Evolutionary conservation across 1,139 yeast species (phyloP).

Genomic region (Spathaspora sp.): DNA sequence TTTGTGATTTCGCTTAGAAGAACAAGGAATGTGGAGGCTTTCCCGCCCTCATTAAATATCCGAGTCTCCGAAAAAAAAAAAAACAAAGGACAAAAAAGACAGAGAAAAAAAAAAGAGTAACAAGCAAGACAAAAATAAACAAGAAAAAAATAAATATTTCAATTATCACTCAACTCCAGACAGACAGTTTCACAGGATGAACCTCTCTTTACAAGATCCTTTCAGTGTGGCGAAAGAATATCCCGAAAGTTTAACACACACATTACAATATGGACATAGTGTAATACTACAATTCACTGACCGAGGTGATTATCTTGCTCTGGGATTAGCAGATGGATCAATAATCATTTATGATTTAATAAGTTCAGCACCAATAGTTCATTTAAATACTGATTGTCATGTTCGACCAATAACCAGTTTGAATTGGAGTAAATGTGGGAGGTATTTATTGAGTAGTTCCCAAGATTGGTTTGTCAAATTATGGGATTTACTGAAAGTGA

Average conservation of each 20-base stretch:
- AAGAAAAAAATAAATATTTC: neutral
- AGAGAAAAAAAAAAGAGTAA: too few relatives aligned
- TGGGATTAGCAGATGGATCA: constrained; percentile 80
- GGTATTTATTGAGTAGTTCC: constrained; percentile 70
- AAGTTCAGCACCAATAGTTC: constrained; percentile 50
- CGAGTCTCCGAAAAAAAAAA: too few relatives aligned
- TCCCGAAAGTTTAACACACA: constrained; percentile 77
- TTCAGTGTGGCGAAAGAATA: constrained; percentile 90
- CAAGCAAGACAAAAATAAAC: too few relatives aligned
- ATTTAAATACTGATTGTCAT: constrained; percentile 58
- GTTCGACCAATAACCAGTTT: constrained; percentile 73
- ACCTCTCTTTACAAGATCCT: constrained; percentile 86
- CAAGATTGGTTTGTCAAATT: constrained; percentile 82
- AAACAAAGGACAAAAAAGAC: too few relatives aligned
- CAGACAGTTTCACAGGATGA: constrained; percentile 54
- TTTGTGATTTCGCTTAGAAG: too few relatives aligned
- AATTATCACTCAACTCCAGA: neutral
- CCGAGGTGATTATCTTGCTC: constrained; percentile 85
- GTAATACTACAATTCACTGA: constrained; percentile 71
- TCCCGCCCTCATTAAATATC: too few relatives aligned
- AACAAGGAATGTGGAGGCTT: too few relatives aligned
- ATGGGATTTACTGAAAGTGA: constrained; percentile 66
- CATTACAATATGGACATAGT: constrained; percentile 68
- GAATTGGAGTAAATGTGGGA: constrained; percentile 75
- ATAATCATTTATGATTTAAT: constrained; percentile 78